Evolutionary conservation across 2,329 filamentous ascomycete species (phyloP).

Genomic region (Curvularia hawaiiensis): DNA sequence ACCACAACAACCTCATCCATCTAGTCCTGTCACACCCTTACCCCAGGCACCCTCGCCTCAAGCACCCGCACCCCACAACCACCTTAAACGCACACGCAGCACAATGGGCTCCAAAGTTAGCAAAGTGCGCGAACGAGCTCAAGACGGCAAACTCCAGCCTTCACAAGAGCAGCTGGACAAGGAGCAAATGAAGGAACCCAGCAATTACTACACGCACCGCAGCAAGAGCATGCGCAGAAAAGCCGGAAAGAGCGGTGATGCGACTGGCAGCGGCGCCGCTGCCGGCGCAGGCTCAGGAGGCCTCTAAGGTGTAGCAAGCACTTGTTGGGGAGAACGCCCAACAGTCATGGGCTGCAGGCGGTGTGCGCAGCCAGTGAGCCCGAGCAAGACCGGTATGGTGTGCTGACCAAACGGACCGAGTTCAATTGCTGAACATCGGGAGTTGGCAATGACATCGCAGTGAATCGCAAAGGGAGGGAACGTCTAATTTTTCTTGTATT

Average conservation of each 20-base stretch:
- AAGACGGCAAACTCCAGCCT: slow-evolving; percentile 33
- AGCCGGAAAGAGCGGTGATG: slow-evolving; percentile 27
- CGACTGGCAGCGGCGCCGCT: slow-evolving; percentile 12
- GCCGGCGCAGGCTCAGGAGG: slow-evolving; percentile 12
- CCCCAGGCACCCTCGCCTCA: neutral
- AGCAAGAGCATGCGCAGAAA: slow-evolving; percentile 43
- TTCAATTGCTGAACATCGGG: neutral
- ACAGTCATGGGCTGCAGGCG: neutral
- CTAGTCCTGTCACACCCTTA: neutral
- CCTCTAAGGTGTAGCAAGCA: neutral
- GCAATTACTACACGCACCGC: slow-evolving; percentile 41
- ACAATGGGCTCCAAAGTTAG: slow-evolving; percentile 41
- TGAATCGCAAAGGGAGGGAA: neutral
- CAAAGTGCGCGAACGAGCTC: slow-evolving; percentile 24
- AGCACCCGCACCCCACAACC: neutral
- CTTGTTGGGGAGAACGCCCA: neutral
- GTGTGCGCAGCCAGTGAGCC: neutral
- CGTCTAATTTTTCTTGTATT: neutral
- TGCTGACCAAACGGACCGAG: neutral
- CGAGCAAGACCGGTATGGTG: neutral
- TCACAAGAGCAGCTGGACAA: slow-evolving; percentile 35
- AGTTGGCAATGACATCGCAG: neutral
- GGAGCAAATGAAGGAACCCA: slow-evolving; percentile 43
- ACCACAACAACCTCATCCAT: neutral
- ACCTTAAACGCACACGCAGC: neutral